Percentiles rank a stretch among this genome's conserved stretches.
These are phyloP conservation scores for Neopestalotiopsis rosae DNA, from an alignment of 2,329 filamentous ascomycete genomes.

Conservation along the genomic window DNA sequence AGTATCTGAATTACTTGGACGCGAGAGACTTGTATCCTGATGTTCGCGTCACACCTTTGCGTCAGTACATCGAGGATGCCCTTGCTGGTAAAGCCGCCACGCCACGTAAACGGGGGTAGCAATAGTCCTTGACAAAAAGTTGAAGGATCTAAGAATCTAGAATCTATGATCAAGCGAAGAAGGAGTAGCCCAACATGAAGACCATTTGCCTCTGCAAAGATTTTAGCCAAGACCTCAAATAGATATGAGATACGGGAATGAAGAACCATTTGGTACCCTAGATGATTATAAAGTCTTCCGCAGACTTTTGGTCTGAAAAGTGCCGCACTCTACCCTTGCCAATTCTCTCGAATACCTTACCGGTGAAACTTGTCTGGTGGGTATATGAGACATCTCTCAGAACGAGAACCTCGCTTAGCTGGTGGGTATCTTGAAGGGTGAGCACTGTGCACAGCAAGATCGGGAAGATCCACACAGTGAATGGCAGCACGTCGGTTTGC, in stretches of 20 bases:
- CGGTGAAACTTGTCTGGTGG: background rate
- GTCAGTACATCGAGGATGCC: background rate
- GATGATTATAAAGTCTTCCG: background rate
- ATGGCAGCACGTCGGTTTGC: background rate
- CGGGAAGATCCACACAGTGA: background rate
- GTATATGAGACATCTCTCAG: background rate
- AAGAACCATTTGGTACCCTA: background rate
- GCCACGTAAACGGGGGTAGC: background rate
- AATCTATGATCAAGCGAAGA: too few relatives aligned
- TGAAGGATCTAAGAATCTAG: too few relatives aligned
- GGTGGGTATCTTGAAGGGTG: background rate
- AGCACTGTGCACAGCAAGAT: background rate
- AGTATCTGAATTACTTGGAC: background rate
- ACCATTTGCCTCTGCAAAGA: too few relatives aligned
- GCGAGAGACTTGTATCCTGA: background rate
- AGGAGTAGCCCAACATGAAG: too few relatives aligned
- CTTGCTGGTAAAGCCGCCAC: background rate
- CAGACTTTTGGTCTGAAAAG: background rate
- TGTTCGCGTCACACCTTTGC: background rate
- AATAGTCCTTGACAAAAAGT: too few relatives aligned
- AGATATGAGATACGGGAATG: too few relatives aligned
- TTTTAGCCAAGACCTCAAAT: too few relatives aligned
- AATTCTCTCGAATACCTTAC: slow-evolving; percentile 2
- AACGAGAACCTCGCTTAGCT: slow-evolving; percentile 1
- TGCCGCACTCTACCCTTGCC: background rate